phyloP scores from a whole-genome alignment of 495 filamentous ascomycete genomes.

The Letharia columbiana region DNA sequence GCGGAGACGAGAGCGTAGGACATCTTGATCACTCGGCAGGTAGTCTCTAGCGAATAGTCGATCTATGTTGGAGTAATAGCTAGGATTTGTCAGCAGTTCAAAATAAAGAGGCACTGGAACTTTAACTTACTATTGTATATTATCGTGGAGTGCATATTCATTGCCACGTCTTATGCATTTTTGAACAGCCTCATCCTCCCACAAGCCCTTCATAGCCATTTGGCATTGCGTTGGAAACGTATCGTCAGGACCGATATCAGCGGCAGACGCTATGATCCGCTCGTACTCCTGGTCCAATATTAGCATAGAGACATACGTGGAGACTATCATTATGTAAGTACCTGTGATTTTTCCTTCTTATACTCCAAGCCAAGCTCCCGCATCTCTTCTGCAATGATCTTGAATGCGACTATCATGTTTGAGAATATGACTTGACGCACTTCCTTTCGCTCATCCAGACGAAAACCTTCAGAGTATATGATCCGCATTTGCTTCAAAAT shows the following conservation, averaged over 20 bases:
- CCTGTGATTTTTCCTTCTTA: constrained; percentile 68
- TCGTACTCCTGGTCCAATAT: constrained; percentile 19
- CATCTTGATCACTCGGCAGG: constrained; percentile 93
- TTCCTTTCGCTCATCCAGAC: constrained; percentile 81
- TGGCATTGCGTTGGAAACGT: constrained; percentile 60
- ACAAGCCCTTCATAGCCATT: constrained; percentile 73
- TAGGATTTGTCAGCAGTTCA: constrained; percentile 33
- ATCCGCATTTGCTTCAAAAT: constrained; percentile 99
- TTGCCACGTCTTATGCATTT: constrained; percentile 81
- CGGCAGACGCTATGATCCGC: constrained; percentile 27
- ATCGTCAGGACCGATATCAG: constrained; percentile 69
- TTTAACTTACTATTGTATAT: constrained; percentile 74
- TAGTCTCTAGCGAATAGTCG: constrained; percentile 80
- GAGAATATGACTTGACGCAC: constrained; percentile 91
- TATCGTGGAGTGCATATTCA: constrained; percentile 95
- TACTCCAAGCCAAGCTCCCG: constrained; percentile 70
- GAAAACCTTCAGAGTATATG: constrained; percentile 90
- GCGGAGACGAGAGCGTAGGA: constrained; percentile 81
- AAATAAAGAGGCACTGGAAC: constrained; percentile 5
- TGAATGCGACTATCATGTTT: constrained; percentile 83
- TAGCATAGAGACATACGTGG: constrained; percentile 1
- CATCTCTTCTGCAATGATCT: constrained; percentile 90
- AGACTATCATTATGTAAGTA: constrained; percentile 35
- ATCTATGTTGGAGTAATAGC: constrained; percentile 87
- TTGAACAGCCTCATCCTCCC: constrained; percentile 77